Conservation (phyloP, 768 basidiomycete species). For the Rhodosporidiobolus sp. region DNA sequence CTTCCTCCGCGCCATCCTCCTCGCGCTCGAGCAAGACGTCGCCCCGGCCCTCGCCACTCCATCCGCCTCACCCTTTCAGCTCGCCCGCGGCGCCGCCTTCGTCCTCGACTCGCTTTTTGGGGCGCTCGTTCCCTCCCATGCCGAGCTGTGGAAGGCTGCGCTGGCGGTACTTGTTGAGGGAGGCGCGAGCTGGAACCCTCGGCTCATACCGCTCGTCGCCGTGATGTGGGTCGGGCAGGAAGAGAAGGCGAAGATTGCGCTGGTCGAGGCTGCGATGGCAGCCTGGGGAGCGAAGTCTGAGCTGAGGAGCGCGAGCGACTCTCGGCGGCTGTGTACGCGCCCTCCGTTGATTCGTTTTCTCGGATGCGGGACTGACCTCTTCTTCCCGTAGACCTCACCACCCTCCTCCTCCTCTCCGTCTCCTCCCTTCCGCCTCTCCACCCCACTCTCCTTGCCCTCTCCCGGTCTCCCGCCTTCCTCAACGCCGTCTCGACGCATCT, state of each 20-base stretch:
- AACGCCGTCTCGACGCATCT: conserved; percentile 70
- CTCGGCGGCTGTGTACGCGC: conserved; percentile 57
- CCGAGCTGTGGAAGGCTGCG: conserved; percentile 59
- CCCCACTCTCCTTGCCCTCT: conserved; percentile 47
- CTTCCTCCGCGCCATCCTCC: conserved; percentile 61
- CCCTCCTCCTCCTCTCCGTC: conserved; percentile 63
- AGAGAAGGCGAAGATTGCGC: conserved; percentile 48
- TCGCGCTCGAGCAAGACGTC: conserved; percentile 57
- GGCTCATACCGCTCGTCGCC: conserved; percentile 59
- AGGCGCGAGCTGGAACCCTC: conserved; percentile 61
- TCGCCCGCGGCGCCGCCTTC: conserved; percentile 54
- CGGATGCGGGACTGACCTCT: conserved; percentile 4
- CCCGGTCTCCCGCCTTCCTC: conserved; percentile 57
- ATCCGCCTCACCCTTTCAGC: conserved; percentile 40
- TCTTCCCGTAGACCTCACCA: conserved; percentile 61
- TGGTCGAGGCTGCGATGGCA: conserved; percentile 52
- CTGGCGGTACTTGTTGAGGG: conserved; percentile 54
- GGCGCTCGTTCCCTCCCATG: conserved; percentile 49
- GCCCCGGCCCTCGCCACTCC: conserved; percentile 46
- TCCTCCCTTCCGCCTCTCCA: conserved; percentile 63
- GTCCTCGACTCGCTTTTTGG: conserved; percentile 62
- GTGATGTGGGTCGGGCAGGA: conserved; percentile 66
- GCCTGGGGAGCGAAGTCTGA: conserved; percentile 75
- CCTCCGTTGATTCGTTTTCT: neutral
- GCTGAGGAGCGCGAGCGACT: conserved; percentile 72